Base-by-base conservation (phyloP, 1,284 basidiomycete species). In the Hemileia vastatrix region DNA sequence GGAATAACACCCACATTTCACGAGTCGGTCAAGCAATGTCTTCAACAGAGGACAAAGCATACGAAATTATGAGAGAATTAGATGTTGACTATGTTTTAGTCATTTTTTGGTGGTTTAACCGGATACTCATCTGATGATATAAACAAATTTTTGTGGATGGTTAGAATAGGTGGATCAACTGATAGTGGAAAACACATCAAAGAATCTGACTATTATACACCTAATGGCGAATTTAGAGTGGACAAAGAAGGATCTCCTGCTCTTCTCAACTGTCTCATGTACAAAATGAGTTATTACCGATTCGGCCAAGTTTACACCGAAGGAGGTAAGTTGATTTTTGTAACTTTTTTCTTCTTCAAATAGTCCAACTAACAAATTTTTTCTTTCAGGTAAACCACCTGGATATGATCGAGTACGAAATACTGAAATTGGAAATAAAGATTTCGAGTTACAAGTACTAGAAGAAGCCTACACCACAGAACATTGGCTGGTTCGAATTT, bases 101-200 rank as follows among this genome's bases (percentile, higher is more conserved):
- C 78, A 96, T n/a, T 98, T 78, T 98, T 97, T 76, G 94, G 94
- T 57, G 93, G 92, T 40, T 81, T 98, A 49, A 81, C 98, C 62
- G 94, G 93, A n/a, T 98, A 95, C 78, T 93, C 90, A 18, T 95
- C 95, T 11, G 95, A 98, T 77, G 94, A 98, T 76, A 90, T 98
- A 79, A 98, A 98, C 84, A 98, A 98, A 79, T 98, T 95, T 83
- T 79, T 98, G 63, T 94, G 90, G 90, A 94, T 94, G 90, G 88
- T 97, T 66, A 85, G 94, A 63, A 97, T 97, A 72, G 87, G 94
- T 2, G 91, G 96, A 74, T 94, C 94, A 63, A n/a, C n/a, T n/a
- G 88, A 95, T 54, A 98, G 95, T 94, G 95, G 94, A 0, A 90
- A 97, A 55, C 94, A 98, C 77, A 89, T 98, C 65, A 86, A 88